Conservation (phyloP, 805 yeast genomes). For the Candida tallmaniae region DNA sequence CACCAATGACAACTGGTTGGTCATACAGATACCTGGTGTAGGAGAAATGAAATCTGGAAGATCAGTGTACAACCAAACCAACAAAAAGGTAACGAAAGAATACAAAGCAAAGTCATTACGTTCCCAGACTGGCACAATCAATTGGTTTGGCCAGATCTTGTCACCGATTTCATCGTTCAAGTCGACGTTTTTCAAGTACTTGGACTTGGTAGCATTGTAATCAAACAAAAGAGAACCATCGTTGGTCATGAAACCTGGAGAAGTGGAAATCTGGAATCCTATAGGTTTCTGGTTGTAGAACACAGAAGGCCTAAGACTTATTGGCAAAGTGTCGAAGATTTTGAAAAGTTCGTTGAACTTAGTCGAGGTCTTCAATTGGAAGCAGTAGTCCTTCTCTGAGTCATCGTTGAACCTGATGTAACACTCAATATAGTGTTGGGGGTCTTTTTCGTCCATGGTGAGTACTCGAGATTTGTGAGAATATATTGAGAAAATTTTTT, state of each 20-base stretch:
- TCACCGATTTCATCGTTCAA: slow-evolving; percentile 49
- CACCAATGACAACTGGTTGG: slow-evolving; percentile 46
- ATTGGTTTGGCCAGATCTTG: slow-evolving; percentile 84
- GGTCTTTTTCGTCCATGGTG: not conserved
- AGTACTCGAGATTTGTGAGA: no score
- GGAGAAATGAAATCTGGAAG: slow-evolving; percentile 86
- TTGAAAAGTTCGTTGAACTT: slow-evolving; percentile 55
- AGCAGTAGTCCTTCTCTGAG: slow-evolving; percentile 83
- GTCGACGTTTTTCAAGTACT: slow-evolving; percentile 43
- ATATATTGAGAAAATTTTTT: no score
- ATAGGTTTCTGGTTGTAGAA: slow-evolving; percentile 64
- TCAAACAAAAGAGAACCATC: slow-evolving; percentile 77
- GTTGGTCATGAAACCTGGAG: slow-evolving; percentile 80
- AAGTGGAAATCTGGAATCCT: slow-evolving; percentile 56
- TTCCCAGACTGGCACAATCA: slow-evolving; percentile 72
- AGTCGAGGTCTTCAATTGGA: slow-evolving; percentile 59
- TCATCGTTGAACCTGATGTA: slow-evolving; percentile 84
- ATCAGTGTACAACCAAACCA: slow-evolving; percentile 86
- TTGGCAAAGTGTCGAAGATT: slow-evolving; percentile 64
- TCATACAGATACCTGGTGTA: slow-evolving; percentile 84
- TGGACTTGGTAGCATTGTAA: slow-evolving; percentile 44
- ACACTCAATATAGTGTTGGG: slow-evolving; percentile 33
- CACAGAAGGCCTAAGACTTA: slow-evolving; percentile 74
- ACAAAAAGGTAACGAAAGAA: slow-evolving; percentile 35
- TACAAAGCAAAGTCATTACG: slow-evolving; percentile 41